Conservation (phyloP, 192 early-diverging fungal genomes). For the Gonapodya prolifera region DNA sequence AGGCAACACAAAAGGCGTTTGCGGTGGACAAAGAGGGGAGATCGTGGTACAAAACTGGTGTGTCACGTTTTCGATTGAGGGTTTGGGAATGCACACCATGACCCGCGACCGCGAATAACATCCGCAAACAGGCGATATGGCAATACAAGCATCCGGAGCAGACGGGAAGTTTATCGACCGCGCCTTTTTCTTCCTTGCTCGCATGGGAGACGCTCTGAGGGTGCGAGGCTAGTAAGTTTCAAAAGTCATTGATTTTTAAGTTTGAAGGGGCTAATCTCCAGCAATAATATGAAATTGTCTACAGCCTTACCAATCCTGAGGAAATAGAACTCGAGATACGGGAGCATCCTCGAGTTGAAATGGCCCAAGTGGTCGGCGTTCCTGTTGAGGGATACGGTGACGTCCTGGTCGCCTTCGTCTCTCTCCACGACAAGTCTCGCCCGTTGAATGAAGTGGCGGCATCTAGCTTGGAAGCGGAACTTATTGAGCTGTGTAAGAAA, state of each 20-base stretch:
- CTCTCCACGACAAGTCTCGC: not conserved
- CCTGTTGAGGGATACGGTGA: not conserved
- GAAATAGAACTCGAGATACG: not conserved
- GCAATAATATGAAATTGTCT: too few species aligned
- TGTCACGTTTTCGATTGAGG: too few species aligned
- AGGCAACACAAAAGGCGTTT: not conserved
- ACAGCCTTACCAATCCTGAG: not conserved
- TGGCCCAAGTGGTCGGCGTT: not conserved
- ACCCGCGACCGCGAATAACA: too few species aligned
- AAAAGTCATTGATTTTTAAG: too few species aligned
- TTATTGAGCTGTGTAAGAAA: not conserved
- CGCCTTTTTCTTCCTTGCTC: not conserved
- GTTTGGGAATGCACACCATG: too few species aligned
- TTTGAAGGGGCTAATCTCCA: too few species aligned
- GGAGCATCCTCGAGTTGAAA: not conserved
- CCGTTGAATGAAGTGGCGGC: not conserved
- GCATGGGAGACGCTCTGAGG: not conserved
- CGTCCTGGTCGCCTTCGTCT: not conserved
- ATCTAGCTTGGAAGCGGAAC: not conserved
- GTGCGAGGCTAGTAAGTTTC: not conserved
- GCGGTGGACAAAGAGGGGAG: not conserved
- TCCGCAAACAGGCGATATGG: too few species aligned
- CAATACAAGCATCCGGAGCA: not conserved
- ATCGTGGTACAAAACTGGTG: not conserved
- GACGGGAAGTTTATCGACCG: not conserved